phyloP scores from a whole-genome alignment of 352 stramenopile species.

The Phytophthora boehmeriae region DNA sequence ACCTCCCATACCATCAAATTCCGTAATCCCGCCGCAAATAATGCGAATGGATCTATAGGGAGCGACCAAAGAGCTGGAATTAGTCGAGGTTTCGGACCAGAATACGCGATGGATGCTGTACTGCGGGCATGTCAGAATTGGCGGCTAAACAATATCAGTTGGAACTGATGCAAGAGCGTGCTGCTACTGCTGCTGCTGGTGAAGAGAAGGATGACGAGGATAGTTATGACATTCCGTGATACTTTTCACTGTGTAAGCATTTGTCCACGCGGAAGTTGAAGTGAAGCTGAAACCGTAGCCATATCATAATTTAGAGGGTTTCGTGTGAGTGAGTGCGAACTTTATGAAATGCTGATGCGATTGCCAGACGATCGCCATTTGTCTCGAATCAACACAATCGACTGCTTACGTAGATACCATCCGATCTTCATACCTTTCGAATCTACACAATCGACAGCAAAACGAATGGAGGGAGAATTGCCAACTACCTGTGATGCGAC shows the following conservation, averaged over 20 bases:
- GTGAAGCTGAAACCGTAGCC: not conserved
- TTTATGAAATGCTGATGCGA: not conserved
- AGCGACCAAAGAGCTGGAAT: constrained; percentile 9
- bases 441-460: constrained; percentile 5
- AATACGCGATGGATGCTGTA: constrained; percentile 26
- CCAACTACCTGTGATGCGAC: not conserved
- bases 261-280: not conserved
- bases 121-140: constrained; percentile 22
- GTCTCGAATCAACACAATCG: constrained; percentile 4
- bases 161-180: constrained; percentile 39
- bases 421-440: not conserved
- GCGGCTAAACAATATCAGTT: constrained; percentile 28
- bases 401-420: not conserved
- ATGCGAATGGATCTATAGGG: constrained; percentile 30
- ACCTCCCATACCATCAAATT: constrained; percentile 37
- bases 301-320: not conserved
- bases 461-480: not conserved
- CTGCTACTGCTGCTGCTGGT: not conserved
- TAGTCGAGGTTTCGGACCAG: constrained; percentile 22
- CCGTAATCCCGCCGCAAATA: constrained; percentile 48
- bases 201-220: not conserved
- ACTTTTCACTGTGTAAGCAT: constrained; percentile 29
- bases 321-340: not conserved
- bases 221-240: constrained; percentile 3
- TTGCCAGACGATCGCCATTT: not conserved